These are phyloP conservation scores for Leccinum subgranulosum DNA, from an alignment of 768 basidiomycete species.

Conservation along the genomic window DNA sequence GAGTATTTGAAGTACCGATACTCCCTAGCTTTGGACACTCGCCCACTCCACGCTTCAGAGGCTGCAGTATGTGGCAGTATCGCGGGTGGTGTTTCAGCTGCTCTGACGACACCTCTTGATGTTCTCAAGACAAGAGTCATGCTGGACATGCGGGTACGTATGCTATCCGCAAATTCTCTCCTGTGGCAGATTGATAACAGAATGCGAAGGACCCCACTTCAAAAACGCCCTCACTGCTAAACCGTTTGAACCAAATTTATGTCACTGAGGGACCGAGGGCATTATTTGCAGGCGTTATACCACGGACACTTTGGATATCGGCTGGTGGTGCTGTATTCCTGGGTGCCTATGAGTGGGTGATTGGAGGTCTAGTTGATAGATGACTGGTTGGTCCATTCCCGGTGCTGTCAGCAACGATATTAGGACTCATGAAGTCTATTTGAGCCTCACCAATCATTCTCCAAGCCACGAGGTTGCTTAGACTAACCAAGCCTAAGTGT, in stretches of 20 bases:
- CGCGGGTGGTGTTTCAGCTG: conserved; percentile 88
- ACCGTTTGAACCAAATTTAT: conserved; percentile 66
- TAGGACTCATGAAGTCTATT: background rate
- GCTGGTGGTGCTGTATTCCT: conserved; percentile 96
- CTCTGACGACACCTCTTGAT: conserved; percentile 90
- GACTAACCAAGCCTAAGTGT: background rate
- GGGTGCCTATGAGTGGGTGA: conserved; percentile 89
- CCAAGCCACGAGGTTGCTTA: background rate
- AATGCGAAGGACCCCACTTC: conserved; percentile 46
- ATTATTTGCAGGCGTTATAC: conserved; percentile 83
- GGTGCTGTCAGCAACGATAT: background rate
- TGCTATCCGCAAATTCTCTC: background rate
- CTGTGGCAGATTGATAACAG: background rate
- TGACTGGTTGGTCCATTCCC: conserved; percentile 4
- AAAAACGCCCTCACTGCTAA: conserved; percentile 51
- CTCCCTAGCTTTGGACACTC: conserved; percentile 50
- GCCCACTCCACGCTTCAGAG: conserved; percentile 64
- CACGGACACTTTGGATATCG: conserved; percentile 94
- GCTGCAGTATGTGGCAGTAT: conserved; percentile 88
- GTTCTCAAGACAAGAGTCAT: conserved; percentile 97
- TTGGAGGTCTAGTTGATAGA: conserved; percentile 44
- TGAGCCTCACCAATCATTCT: background rate
- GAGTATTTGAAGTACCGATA: conserved; percentile 77
- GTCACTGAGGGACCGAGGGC: conserved; percentile 65
- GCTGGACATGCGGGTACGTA: conserved; percentile 79